Evolutionary conservation across 2,329 filamentous ascomycete genomes (phyloP), one percentile per base, ranked within the genome.

Genomic region (Sporothrix humicola): DNA sequence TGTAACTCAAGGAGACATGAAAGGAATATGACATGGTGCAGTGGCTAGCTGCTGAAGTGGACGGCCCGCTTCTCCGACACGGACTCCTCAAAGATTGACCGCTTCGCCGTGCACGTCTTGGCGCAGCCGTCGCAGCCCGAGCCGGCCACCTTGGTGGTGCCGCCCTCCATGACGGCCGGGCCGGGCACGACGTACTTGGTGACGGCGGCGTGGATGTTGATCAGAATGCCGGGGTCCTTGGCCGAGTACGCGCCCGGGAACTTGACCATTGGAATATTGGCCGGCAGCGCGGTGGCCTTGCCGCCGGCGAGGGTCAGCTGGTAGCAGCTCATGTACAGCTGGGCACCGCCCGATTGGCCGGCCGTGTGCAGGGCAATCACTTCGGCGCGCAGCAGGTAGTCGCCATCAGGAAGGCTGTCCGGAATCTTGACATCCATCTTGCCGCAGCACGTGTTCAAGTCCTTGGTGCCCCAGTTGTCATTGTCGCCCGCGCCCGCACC

Each of bases 301-400:
- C 61, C 61, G n/a, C 61, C 61, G 10, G 61, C 76, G 23, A 82
- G 77, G 42, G 79, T 79, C 63, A 82, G 74, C 78, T 83, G 81
- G 77, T 78, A 83, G 78, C 82, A 83, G 0, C 79, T 81, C 81
- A 83, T 81, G 79, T 83, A 83, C 13, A 82, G 76, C 76, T 83
- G 82, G 0, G 81, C 82, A 0, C 81, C 80, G 42, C 78, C 81
- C 0, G 76, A 26, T 0, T 76, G 74, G 6, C 78, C 78, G 3
- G 84, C 84, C 9, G 82, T 79, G 76, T 87, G 85, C 23, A 87
- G 80, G 3, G 85, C 85, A 66, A 87, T 83, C 17, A 81, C 83
- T 78, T 87, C 85, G 23, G 85, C 84, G 46, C 85, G 81, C 20
- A 87, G 79, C 23, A 87, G 82, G 75, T 87, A 82, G 76, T 83